phyloP scores from a whole-genome alignment of 176 grass and related monocot genomes.

The Oryza nivara region DNA sequence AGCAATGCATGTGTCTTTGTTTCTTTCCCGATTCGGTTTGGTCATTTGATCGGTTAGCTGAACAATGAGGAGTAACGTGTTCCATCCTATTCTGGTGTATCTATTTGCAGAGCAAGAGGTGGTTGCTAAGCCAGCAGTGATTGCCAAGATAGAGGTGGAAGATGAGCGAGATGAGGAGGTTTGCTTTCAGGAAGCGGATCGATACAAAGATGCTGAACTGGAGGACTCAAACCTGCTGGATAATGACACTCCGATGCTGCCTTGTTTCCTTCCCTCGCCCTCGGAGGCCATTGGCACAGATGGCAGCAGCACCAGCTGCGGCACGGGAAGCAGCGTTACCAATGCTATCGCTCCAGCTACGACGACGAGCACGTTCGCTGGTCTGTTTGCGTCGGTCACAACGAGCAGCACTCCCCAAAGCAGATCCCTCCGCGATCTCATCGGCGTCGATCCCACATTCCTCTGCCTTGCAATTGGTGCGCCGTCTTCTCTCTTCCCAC shows the following conservation, averaged over 20 bases:
- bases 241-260: constrained; percentile 46
- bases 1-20: constrained; percentile 23
- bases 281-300: constrained; percentile 56
- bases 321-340: constrained; percentile 39
- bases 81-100: constrained; percentile 36
- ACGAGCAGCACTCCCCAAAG: constrained; percentile 56
- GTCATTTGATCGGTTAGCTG: constrained; percentile 19
- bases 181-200: constrained; percentile 44
- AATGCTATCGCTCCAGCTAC: constrained; percentile 51
- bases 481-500: constrained; percentile 41
- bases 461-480: constrained; percentile 64
- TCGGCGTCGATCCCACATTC: constrained; percentile 65
- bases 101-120: constrained; percentile 40
- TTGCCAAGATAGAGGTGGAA: constrained; percentile 40
- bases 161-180: constrained; percentile 34
- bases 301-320: constrained; percentile 51
- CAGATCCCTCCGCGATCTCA: constrained; percentile 61
- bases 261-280: constrained; percentile 51
- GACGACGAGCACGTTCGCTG: constrained; percentile 55
- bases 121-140: constrained; percentile 25
- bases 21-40: constrained; percentile 29
- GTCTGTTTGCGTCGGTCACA: constrained; percentile 59
- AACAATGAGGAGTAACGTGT: constrained; percentile 37
- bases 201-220: constrained; percentile 34
- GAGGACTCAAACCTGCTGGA: constrained; percentile 44